Evolutionary conservation across 192 early-diverging fungal genomes (phyloP), one percentile per base, ranked within the genome.

Genomic region (Backusella macrospora): DNA sequence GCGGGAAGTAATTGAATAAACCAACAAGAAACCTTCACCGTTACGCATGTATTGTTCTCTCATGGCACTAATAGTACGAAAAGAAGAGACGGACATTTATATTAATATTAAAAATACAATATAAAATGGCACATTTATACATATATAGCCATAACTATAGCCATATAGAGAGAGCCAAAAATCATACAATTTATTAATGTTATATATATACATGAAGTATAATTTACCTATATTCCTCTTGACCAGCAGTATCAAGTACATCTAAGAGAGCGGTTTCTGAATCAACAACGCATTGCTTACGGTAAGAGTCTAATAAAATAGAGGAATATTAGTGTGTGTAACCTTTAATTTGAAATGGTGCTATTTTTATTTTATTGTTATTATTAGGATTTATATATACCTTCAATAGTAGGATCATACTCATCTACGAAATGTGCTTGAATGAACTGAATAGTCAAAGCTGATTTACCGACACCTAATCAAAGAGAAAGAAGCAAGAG

Each of bases 361-460:
- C 14, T 10, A 45, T 42, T 66, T 18, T 52, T 40, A 21, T 18
- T 52, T 4, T 52, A 34, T 34, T 34, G 2, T 34, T 59, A 59
- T 23, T 59, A 59, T 26, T 23, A 59, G 49, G 8, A 12, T 64
- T 64, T 38, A 13, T 15, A 18, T 23, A 43, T 88, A 90, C 89
- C 89, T 87, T 99, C 97, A 73, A 98, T 98, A 29, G 97, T 99
- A 4, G 97, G 97, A 81, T 99, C 97, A 78, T 99, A 99, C 76
- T 92, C 92, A 75, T 95, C 90, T 40, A 94, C 91, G 81, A 95
- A 94, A 78, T 94, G 90, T 62, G 89, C 90, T 78, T 92, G 90
- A 68, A 92, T 92, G 71, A 93, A 92, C 80, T 94, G 92, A 62
- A 95, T 94, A 9, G 93, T 94, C 72, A 95, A 81, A 70, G 93